phyloP scores from a whole-genome alignment of 2,329 filamentous ascomycete genomes.

The Cladosporium phlei region DNA sequence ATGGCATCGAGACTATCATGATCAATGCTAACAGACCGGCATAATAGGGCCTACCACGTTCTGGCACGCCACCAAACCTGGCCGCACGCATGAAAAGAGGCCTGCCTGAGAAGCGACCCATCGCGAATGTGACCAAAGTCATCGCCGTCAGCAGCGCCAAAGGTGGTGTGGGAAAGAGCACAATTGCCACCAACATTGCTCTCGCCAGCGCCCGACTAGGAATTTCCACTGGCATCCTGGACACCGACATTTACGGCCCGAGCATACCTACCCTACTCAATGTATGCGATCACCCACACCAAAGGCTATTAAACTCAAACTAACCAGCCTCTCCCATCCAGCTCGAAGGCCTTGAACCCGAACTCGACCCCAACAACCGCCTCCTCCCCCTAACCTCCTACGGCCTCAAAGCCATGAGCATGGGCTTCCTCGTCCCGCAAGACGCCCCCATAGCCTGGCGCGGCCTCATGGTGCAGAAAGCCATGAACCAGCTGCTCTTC shows the following conservation, averaged over 20 bases:
- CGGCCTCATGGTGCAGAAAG: conserved; percentile 96
- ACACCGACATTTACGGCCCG: conserved; percentile 95
- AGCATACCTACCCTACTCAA: conserved; percentile 88
- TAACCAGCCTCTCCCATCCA: neutral
- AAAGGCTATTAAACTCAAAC: too few species aligned
- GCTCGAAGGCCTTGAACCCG: conserved; percentile 31
- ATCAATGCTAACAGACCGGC: neutral
- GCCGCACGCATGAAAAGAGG: conserved; percentile 67
- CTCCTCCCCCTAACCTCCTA: conserved; percentile 88
- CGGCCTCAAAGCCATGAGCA: conserved; percentile 96
- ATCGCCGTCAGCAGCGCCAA: conserved; percentile 96
- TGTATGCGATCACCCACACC: conserved; percentile 60
- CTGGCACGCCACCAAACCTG: conserved; percentile 60
- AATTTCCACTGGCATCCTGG: conserved; percentile 78
- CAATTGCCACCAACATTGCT: conserved; percentile 87
- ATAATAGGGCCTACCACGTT: conserved; percentile 75
- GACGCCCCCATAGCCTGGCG: conserved; percentile 87
- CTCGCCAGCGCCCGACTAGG: conserved; percentile 79
- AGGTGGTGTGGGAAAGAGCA: conserved; percentile 96
- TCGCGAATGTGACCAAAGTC: conserved; percentile 82
- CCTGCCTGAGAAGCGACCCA: conserved; percentile 73
- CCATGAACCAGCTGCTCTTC: conserved; percentile 88
- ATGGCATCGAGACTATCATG: neutral
- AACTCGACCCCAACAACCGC: conserved; percentile 54
- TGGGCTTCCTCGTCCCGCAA: conserved; percentile 85